Conservation (phyloP, 768 basidiomycete genomes). For the Tricholoma sp. region DNA sequence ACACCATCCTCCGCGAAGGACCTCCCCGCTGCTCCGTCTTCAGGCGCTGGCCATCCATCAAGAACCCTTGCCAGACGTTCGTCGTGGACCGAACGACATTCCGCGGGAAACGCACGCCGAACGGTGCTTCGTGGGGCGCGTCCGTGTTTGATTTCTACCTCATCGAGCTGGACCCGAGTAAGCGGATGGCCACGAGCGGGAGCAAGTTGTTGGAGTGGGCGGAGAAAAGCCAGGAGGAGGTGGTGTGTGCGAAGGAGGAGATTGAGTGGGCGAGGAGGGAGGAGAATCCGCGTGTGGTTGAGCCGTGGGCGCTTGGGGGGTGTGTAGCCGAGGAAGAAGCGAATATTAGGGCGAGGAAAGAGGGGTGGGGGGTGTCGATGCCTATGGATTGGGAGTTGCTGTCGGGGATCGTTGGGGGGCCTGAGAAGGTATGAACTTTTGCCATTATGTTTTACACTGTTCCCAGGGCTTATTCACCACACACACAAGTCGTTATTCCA, state of each 20-base stretch:
- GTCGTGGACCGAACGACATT: not conserved
- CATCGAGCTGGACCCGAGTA: not conserved
- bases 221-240: not conserved
- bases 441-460: not conserved
- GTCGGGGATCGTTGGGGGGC: too few relatives aligned
- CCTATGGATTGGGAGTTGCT: not conserved
- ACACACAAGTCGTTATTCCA: not conserved
- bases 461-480: too few relatives aligned
- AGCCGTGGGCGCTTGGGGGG: not conserved
- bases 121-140: constrained; percentile 22
- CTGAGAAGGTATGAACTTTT: not conserved
- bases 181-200: not conserved
- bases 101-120: not conserved
- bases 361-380: not conserved
- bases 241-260: too few relatives aligned
- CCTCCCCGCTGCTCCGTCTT: not conserved
- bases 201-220: not conserved
- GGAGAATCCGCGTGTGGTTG: not conserved
- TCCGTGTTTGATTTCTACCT: not conserved
- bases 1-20: not conserved
- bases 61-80: not conserved
- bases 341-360: not conserved
- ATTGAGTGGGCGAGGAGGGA: too few relatives aligned
- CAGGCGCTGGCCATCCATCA: not conserved
- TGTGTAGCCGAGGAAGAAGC: not conserved